Base-by-base conservation (phyloP, 106 monocot species). In the Dendrobium officinale region DNA sequence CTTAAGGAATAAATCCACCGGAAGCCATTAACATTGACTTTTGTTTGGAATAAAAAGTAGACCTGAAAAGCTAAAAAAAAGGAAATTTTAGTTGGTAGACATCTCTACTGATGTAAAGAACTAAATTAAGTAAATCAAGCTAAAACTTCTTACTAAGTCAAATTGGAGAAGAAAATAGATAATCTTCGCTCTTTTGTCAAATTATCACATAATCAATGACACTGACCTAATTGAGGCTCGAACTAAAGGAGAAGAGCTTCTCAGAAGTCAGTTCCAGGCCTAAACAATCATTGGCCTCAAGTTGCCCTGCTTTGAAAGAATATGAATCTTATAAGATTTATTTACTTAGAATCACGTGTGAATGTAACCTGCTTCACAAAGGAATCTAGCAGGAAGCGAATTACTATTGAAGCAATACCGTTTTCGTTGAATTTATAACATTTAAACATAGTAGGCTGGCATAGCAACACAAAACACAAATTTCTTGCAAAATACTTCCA, bases 221-320 rank as follows among this genome's bases (percentile, higher is more conserved):
- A 92, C 87, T 88, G 88, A 88, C 92, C 89, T 88, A 89, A 92
- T 73, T 27, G 88, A 77, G 83, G 86, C 81, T 78, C 82, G 82
- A 79, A 80, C 74, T 87, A 85, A 82, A 79, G 75, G 74, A 77
- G 80, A 85, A 49, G 83, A 81, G 79, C 80, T 85, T 87, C 85
- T 85, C 85, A 85, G 87, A 86, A 86, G 80, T 80, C 84, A 87
- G 75, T 84, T 92, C 84, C 84, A 79, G 80, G 81, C 85, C 77
- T 81, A 86, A 85, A 86, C 55, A 82, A 87, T 82, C 81, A 80
- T 80, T 70, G 86, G 82, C 87, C 86, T 80, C 89, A 82, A 83
- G 82, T 82, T 76, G 81, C 86, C 86, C 86, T 93, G 90, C 88
- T 90, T 80, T 55, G 83, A 93, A 86, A 93, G 73, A 90, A 90